Evolutionary conservation across 345 rosid genomes (phyloP).

Genomic region (Ailanthus altissimus): DNA sequence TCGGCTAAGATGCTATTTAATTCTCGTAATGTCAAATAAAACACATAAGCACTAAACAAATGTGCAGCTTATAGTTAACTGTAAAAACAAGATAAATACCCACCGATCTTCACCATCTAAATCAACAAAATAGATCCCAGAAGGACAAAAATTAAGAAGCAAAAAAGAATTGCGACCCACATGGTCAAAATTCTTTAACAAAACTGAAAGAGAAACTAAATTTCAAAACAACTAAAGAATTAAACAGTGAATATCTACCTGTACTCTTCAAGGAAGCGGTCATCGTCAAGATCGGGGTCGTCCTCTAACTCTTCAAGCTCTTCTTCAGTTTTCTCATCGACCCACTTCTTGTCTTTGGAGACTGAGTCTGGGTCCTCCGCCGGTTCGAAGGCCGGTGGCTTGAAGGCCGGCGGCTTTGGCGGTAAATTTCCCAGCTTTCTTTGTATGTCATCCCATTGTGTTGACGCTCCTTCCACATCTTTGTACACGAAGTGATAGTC

Average conservation of each 20-base stretch:
- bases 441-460: conserved; percentile 99
- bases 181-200: background rate
- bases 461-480: conserved; percentile 93
- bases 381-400: conserved; percentile 82
- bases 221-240: background rate
- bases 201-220: background rate
- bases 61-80: background rate
- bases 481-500: conserved; percentile 95
- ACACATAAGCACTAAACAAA: background rate
- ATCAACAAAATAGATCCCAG: background rate
- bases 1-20: background rate
- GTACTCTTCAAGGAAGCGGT: conserved; percentile 88
- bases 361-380: conserved; percentile 60
- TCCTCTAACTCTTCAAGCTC: conserved; percentile 88
- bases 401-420: conserved; percentile 75
- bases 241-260: conserved; percentile 40
- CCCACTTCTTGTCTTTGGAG: conserved; percentile 80
- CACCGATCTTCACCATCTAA: background rate
- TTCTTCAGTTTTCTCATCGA: conserved; percentile 70
- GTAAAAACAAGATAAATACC: background rate
- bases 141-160: background rate
- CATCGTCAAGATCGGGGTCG: conserved; percentile 72
- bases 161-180: background rate
- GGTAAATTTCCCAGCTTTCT: conserved; percentile 93
- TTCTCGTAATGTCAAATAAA: background rate